phyloP scores from a whole-genome alignment of 2,329 filamentous ascomycete genomes.

The Calonectria pseudoreteaudii region DNA sequence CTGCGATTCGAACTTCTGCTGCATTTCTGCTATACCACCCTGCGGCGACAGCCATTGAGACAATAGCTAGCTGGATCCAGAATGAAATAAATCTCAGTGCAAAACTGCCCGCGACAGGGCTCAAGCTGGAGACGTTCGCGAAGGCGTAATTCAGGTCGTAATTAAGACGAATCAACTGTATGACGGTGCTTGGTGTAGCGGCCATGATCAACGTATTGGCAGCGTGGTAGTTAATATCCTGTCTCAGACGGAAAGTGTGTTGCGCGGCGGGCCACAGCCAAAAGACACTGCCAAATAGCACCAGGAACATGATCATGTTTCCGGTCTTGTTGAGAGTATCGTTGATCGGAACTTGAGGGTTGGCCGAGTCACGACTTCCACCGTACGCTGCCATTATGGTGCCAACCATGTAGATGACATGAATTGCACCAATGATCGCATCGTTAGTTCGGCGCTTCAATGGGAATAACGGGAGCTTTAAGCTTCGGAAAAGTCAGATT shows the following conservation, averaged over 20 bases:
- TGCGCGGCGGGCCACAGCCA: slow-evolving; percentile 10
- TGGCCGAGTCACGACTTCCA: not conserved
- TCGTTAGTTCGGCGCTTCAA: not conserved
- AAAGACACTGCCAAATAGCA: not conserved
- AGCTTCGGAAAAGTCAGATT: not conserved
- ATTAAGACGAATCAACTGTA: slow-evolving; percentile 9
- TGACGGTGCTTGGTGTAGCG: not conserved
- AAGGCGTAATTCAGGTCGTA: slow-evolving; percentile 19
- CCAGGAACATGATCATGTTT: slow-evolving; percentile 7
- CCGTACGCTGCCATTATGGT: slow-evolving; percentile 15
- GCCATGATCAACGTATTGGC: not conserved
- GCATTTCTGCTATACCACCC: slow-evolving; percentile 16
- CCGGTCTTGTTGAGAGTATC: slow-evolving; percentile 9
- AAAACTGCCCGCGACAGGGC: slow-evolving; percentile 12
- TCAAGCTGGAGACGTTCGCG: slow-evolving; percentile 9
- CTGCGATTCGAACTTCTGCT: not conserved
- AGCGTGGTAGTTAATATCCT: slow-evolving; percentile 5
- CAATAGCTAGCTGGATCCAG: not conserved
- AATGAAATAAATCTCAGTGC: slow-evolving; percentile 13
- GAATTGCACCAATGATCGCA: not conserved
- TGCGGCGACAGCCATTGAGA: not conserved
- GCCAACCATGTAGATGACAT: slow-evolving; percentile 4
- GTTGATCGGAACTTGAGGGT: not conserved
- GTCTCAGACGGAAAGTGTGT: not conserved
- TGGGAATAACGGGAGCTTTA: not conserved